Evolutionary conservation across 345 rosid genomes (phyloP).

Genomic region (Tarenaya hassleriana): DNA sequence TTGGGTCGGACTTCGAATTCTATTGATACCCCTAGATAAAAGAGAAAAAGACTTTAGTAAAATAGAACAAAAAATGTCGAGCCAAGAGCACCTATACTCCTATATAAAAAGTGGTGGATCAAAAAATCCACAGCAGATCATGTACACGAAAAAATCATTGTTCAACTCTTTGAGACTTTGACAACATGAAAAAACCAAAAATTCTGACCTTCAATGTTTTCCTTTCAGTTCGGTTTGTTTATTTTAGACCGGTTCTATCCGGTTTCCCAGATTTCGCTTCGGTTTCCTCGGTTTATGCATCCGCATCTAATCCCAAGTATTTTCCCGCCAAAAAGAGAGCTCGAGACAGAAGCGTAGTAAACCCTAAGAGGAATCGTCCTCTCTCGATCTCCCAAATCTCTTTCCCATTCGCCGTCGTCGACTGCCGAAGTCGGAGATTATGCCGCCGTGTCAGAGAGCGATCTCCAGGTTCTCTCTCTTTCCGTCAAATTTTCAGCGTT

Average conservation of each 20-base stretch:
- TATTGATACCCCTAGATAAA: too few relatives aligned
- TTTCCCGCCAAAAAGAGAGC: constrained; percentile 49
- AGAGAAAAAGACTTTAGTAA: too few relatives aligned
- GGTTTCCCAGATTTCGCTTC: neutral
- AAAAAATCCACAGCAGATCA: too few relatives aligned
- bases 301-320: neutral
- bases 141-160: too few relatives aligned
- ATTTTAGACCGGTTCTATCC: neutral
- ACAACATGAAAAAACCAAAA: too few relatives aligned
- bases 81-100: too few relatives aligned
- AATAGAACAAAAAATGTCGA: too few relatives aligned
- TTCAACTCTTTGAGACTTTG: too few relatives aligned
- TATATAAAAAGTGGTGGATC: too few relatives aligned
- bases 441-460: constrained; percentile 33
- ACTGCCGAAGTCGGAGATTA: constrained; percentile 21
- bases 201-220: too few relatives aligned
- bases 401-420: constrained; percentile 29
- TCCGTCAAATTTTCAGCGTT: constrained; percentile 1
- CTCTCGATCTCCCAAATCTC: constrained; percentile 10
- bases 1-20: too few relatives aligned
- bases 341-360: constrained; percentile 10
- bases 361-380: constrained; percentile 17
- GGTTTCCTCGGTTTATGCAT: neutral
- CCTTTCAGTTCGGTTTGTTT: too few relatives aligned
- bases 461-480: constrained; percentile 40